Evolutionary conservation across 2,329 filamentous ascomycete genomes (phyloP).

Genomic region (Colletotrichum tamarilloi): DNA sequence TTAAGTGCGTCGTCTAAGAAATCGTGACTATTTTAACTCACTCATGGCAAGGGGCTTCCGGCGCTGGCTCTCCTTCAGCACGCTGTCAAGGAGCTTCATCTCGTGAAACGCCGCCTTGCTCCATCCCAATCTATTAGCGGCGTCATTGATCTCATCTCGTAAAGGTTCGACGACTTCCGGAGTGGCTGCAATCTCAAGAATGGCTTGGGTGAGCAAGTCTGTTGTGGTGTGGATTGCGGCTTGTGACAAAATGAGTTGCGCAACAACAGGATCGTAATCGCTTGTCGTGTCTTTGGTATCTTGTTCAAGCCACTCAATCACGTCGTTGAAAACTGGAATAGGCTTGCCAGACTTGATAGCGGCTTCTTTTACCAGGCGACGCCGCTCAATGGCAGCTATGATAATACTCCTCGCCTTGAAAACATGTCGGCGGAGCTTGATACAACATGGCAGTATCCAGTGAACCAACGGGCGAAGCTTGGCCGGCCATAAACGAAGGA

Average conservation of each 20-base stretch:
- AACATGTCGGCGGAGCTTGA: too few relatives aligned
- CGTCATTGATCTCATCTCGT: too few relatives aligned
- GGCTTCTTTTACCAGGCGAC: too few relatives aligned
- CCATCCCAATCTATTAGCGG: background rate
- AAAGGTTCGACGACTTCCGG: background rate
- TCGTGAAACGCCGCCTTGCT: background rate
- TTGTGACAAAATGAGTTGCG: constrained; percentile 83
- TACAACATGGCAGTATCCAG: too few relatives aligned
- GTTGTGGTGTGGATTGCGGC: constrained; percentile 56
- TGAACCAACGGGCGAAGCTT: too few relatives aligned
- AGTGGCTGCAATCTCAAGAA: background rate
- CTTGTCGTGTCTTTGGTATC: constrained; percentile 56
- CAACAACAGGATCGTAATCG: constrained; percentile 55
- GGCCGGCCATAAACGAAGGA: too few relatives aligned
- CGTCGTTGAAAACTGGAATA: background rate
- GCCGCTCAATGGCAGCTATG: too few relatives aligned
- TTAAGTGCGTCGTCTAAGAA: background rate
- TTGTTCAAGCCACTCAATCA: background rate
- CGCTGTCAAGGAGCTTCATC: constrained; percentile 5
- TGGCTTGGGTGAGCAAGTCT: constrained; percentile 40
- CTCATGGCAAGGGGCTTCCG: background rate
- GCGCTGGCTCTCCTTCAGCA: constrained; percentile 3
- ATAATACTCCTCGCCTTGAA: too few relatives aligned
- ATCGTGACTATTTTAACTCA: background rate
- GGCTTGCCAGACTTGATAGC: too few relatives aligned